Percentiles rank a stretch among this genome's conserved stretches.
phyloP scores from a whole-genome alignment of 176 grass and related monocot species.

The Oropetium thomaeum region DNA sequence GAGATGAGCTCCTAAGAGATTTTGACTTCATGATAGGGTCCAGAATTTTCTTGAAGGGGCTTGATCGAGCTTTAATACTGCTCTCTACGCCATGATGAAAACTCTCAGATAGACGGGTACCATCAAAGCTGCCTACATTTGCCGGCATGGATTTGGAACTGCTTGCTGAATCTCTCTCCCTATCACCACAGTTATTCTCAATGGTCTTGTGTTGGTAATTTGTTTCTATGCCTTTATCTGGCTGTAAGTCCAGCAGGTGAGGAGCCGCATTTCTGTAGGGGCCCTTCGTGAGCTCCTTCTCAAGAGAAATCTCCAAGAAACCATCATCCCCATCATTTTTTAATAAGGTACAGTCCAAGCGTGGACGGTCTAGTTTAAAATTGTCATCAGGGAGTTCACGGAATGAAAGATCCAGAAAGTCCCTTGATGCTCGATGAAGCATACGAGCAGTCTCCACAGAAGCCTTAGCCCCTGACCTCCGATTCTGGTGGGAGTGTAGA shows the following conservation, averaged over 20 bases:
- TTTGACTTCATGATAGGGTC: constrained; percentile 94
- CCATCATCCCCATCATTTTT: constrained; percentile 31
- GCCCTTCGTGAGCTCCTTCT: constrained; percentile 5
- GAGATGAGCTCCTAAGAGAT: constrained; percentile 48
- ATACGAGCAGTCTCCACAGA: constrained; percentile 25
- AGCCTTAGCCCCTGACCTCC: constrained; percentile 28
- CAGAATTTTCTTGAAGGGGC: constrained; percentile 81
- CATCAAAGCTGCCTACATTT: constrained; percentile 33
- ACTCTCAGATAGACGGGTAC: constrained; percentile 1
- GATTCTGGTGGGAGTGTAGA: constrained; percentile 19
- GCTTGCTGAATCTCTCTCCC: constrained; percentile 28
- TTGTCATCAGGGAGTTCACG: constrained; percentile 46
- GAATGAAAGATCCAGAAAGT: constrained; percentile 67
- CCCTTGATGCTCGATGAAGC: constrained; percentile 30
- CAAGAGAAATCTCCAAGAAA: constrained; percentile 64
- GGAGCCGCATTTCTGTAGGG: constrained; percentile 35
- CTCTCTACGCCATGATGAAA: neutral
- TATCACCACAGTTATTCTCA: constrained; percentile 9
- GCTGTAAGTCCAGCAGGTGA: constrained; percentile 15
- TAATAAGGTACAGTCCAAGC: constrained; percentile 47
- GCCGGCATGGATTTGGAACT: constrained; percentile 44
- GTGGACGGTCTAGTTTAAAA: constrained; percentile 42
- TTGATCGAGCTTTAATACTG: constrained; percentile 49
- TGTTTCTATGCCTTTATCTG: constrained; percentile 9
- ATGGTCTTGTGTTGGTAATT: neutral